Percentiles rank a stretch among this genome's conserved stretches.
Conservation (phyloP, 2,329 filamentous ascomycete genomes). For the Amauroascus niger region DNA sequence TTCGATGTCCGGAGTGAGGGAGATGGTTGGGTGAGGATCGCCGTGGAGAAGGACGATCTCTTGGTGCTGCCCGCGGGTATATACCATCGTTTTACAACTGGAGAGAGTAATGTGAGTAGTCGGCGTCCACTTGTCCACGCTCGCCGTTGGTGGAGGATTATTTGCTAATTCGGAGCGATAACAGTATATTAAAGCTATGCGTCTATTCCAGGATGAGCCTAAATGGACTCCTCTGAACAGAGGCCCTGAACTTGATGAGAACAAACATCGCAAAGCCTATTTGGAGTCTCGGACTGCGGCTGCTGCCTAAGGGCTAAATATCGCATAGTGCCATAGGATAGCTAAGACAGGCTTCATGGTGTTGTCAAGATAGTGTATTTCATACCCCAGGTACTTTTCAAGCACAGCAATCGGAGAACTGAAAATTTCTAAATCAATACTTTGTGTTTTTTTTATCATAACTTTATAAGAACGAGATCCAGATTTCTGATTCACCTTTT, state of each 20-base stretch:
- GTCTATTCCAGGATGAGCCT: slow-evolving; percentile 94
- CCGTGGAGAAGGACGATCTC: slow-evolving; percentile 75
- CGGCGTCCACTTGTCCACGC: neutral
- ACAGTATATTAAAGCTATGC: slow-evolving; percentile 90
- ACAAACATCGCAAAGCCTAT: slow-evolving; percentile 70
- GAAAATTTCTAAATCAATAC: too few relatives aligned
- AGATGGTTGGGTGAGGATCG: slow-evolving; percentile 83
- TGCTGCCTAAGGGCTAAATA: neutral
- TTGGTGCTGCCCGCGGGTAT: slow-evolving; percentile 91
- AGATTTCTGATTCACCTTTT: too few relatives aligned
- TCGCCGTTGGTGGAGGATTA: neutral
- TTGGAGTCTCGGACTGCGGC: slow-evolving; percentile 35
- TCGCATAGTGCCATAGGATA: neutral
- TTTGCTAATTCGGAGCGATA: neutral
- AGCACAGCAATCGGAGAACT: too few relatives aligned
- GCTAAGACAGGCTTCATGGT: neutral
- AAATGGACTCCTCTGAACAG: slow-evolving; percentile 96
- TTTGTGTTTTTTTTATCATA: too few relatives aligned
- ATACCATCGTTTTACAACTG: slow-evolving; percentile 95
- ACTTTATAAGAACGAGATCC: too few relatives aligned
- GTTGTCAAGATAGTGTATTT: neutral
- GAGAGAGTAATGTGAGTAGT: slow-evolving; percentile 70
- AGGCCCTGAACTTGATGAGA: slow-evolving; percentile 61
- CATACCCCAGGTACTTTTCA: neutral
- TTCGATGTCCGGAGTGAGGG: slow-evolving; percentile 80